These are phyloP conservation scores for Pichia cabralensis DNA, from an alignment of 805 yeast genomes.

Conservation along the genomic window DNA sequence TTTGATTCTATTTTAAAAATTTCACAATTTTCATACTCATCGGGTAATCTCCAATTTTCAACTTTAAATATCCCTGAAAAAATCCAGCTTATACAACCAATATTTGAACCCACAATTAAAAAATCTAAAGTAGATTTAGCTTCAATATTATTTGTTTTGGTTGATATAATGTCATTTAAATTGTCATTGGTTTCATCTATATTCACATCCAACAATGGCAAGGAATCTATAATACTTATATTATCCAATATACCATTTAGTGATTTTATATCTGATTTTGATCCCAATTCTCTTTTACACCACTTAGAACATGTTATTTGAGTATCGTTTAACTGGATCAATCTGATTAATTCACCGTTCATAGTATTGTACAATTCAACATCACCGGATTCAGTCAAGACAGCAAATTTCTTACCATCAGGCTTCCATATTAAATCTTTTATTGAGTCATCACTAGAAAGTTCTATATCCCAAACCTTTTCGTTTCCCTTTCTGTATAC, in stretches of 20 bases:
- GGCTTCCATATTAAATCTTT: slow-evolving; percentile 21
- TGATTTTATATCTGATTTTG: not conserved
- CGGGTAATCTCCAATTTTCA: slow-evolving; percentile 14
- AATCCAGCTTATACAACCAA: slow-evolving; percentile 17
- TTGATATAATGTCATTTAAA: too few relatives aligned
- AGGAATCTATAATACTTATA: slow-evolving; percentile 16
- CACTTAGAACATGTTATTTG: slow-evolving; percentile 15
- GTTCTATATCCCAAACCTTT: slow-evolving; percentile 24
- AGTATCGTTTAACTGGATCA: slow-evolving; percentile 11
- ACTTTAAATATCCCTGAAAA: slow-evolving; percentile 27
- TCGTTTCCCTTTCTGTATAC: slow-evolving; percentile 25
- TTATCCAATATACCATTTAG: slow-evolving; percentile 5
- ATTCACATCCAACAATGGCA: slow-evolving; percentile 13
- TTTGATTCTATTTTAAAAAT: not conserved
- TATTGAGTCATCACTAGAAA: not conserved
- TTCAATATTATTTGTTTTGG: too few relatives aligned
- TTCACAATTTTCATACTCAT: not conserved
- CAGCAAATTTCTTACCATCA: slow-evolving; percentile 24
- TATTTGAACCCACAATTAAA: slow-evolving; percentile 20
- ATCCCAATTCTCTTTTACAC: slow-evolving; percentile 7
- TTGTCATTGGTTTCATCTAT: slow-evolving; percentile 17
- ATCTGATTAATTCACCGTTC: slow-evolving; percentile 19
- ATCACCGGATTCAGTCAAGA: slow-evolving; percentile 16
- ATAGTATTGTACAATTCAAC: slow-evolving; percentile 22
- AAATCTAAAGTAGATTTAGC: too few relatives aligned